phyloP scores from a whole-genome alignment of 2,329 filamentous ascomycete genomes.

The Hypoxylon sp. region DNA sequence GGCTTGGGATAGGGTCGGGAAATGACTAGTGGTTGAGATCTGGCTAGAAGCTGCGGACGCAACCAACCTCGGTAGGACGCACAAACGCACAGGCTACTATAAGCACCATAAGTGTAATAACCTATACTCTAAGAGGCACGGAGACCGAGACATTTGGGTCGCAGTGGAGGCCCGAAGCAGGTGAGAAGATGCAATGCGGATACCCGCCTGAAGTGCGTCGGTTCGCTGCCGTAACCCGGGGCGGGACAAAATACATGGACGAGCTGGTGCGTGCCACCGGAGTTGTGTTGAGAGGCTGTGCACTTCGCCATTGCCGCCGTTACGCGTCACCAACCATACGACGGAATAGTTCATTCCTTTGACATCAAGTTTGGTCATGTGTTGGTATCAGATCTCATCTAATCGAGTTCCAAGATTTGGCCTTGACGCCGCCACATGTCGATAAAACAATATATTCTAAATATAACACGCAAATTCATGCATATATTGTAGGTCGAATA shows the following conservation, averaged over 20 bases:
- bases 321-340: slow-evolving; percentile 17
- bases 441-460: slow-evolving; percentile 28
- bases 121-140: slow-evolving; percentile 21
- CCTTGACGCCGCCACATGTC: slow-evolving; percentile 3
- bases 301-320: slow-evolving; percentile 18
- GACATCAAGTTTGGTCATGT: background rate
- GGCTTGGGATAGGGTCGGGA: slow-evolving; percentile 28
- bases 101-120: slow-evolving; percentile 4
- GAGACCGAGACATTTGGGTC: slow-evolving; percentile 14
- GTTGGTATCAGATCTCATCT: slow-evolving; percentile 24
- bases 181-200: slow-evolving; percentile 33
- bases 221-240: slow-evolving; percentile 38
- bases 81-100: slow-evolving; percentile 14
- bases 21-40: slow-evolving; percentile 22
- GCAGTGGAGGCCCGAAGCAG: slow-evolving; percentile 4
- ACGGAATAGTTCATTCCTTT: slow-evolving; percentile 15
- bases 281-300: slow-evolving; percentile 33
- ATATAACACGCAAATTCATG: slow-evolving; percentile 41
- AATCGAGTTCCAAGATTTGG: slow-evolving; percentile 13
- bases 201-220: slow-evolving; percentile 33
- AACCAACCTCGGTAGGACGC: slow-evolving; percentile 17
- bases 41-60: slow-evolving; percentile 15
- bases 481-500: slow-evolving; percentile 22
- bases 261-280: slow-evolving; percentile 36
- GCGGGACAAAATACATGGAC: slow-evolving; percentile 28